These are phyloP conservation scores for Populus deltoides DNA, from an alignment of 345 rosid species.

Conservation along the genomic window DNA sequence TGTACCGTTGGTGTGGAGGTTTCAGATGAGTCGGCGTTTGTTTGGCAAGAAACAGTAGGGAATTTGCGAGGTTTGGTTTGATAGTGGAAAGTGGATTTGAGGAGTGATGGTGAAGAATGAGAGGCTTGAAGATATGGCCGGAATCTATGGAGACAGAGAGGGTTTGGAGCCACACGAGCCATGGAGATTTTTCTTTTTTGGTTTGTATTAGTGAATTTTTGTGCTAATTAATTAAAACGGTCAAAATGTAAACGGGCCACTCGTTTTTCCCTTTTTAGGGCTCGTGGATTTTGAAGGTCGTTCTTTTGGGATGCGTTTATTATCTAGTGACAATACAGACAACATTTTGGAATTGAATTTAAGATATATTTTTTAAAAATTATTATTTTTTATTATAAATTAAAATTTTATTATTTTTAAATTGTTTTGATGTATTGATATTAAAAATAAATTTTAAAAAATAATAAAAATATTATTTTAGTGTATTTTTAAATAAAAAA, in stretches of 20 bases:
- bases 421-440: too few species aligned
- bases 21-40: conserved; percentile 36
- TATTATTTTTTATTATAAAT: too few species aligned
- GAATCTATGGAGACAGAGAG: conserved; percentile 39
- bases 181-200: neutral
- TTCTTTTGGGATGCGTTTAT: too few species aligned
- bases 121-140: conserved; percentile 24
- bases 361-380: too few species aligned
- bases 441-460: too few species aligned
- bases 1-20: conserved; percentile 21
- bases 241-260: neutral
- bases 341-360: too few species aligned
- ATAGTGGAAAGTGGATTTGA: conserved; percentile 9
- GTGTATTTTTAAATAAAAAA: too few species aligned
- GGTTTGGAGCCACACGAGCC: conserved; percentile 42
- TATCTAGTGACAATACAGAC: too few species aligned
- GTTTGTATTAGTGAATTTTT: neutral
- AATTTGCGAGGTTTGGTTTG: conserved; percentile 18
- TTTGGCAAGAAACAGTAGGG: conserved; percentile 36
- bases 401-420: too few species aligned
- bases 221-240: neutral
- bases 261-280: too few species aligned
- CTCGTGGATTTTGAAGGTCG: too few species aligned
- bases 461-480: too few species aligned
- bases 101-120: neutral